These are phyloP conservation scores for Vitis hybrid DNA, from an alignment of 177 flowering plant species.

Conservation along the genomic window DNA sequence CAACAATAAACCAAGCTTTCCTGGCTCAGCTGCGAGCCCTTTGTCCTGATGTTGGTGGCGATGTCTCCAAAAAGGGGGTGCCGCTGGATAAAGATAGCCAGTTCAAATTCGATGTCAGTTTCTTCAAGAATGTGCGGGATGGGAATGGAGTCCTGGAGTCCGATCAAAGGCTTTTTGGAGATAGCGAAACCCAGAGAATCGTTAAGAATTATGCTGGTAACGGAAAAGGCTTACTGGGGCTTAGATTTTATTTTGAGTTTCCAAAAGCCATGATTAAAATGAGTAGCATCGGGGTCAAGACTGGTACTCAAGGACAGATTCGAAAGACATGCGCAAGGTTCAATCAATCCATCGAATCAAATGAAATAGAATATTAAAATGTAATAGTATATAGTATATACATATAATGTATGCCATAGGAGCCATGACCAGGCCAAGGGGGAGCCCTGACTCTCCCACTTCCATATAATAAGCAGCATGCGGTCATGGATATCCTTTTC, in stretches of 20 bases:
- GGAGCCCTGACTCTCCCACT: no score
- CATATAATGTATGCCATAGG: no score
- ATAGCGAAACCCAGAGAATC: conserved; percentile 33
- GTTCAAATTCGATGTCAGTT: conserved; percentile 47
- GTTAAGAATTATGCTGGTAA: conserved; percentile 56
- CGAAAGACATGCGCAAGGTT: conserved; percentile 59
- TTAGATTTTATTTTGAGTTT: conserved; percentile 54
- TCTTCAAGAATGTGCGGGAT: conserved; percentile 59
- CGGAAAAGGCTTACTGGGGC: conserved; percentile 57
- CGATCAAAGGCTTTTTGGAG: conserved; percentile 73
- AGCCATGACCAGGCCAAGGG: no score
- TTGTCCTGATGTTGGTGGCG: conserved; percentile 48
- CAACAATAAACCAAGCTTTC: conserved; percentile 48
- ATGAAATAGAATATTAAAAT: neutral
- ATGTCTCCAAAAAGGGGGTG: conserved; percentile 51
- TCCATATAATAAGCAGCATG: no score
- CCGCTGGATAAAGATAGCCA: conserved; percentile 59
- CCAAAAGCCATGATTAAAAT: conserved; percentile 64
- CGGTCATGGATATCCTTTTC: no score
- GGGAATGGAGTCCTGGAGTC: conserved; percentile 73
- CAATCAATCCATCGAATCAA: conserved; percentile 27
- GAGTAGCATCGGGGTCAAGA: conserved; percentile 74
- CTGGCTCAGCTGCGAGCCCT: conserved; percentile 35
- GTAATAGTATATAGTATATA: no score
- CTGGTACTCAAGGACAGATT: conserved; percentile 64